Base-by-base conservation (phyloP, 1,139 yeast genomes). In the Saccharomyces hybrid region DNA sequence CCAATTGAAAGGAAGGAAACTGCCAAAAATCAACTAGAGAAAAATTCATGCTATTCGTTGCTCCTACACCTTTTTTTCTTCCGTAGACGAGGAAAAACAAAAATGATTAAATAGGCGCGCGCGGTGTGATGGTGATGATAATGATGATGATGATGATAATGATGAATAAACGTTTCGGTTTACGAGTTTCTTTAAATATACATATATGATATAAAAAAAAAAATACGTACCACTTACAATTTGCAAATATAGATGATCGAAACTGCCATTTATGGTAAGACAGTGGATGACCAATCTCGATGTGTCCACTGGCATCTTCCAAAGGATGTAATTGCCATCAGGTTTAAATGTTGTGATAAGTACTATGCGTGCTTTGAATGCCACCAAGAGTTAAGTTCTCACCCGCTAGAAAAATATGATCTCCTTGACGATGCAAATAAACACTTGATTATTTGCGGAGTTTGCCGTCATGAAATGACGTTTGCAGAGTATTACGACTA, bases 301-400 rank as follows among this genome's bases (percentile, higher is more conserved):
- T 69, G 72, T 50, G 57, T 55, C n/a, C 72, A 69, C 56, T 69
- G 71, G 71, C 57, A 68, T 41, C 58, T 66, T 1, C 56, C 56
- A 4, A 47, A 61, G 25, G 72, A 69, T 53, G 58, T 69, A 4
- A 59, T 69, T 3, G 68, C 69, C 16, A 50, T 69, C 23, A 65
- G 62, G 52, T 66, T 68, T 47, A 65, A 63, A 52, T 69, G 72
- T 41, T 69, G 72, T 50, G 54, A 55, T 2, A 41, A 41, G 1
- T 69, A 57, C 48, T 69, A 63, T 47, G 60, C 71, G 11, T 69
- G 72, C 48, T 56, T 57, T 46, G 48, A 61, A 26, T 69, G 72
- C 49, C 72, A 69, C 48, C 31, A 53, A 2, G 64, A 61, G 49
- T 20, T 55, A 11, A 59, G 57, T 32, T 38, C 47, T 5, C 71